Conservation (phyloP, 2,329 filamentous ascomycete species). For the Orbilia brochopaga region DNA sequence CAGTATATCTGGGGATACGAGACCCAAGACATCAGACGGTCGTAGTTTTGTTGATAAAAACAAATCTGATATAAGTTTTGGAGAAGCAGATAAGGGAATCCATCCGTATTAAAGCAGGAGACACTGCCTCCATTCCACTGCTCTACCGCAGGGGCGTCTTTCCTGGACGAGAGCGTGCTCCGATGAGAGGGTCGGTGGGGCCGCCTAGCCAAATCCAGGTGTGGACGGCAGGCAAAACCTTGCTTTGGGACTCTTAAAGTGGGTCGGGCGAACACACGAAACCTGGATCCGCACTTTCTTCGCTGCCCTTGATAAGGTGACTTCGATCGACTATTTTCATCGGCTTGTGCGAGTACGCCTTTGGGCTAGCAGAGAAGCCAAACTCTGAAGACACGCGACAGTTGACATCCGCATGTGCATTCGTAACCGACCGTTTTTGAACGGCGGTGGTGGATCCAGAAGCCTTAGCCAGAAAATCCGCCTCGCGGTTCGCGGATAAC, state of each 20-base stretch:
- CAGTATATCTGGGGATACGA: background rate
- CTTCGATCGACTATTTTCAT: background rate
- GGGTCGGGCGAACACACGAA: background rate
- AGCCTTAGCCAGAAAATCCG: too few species aligned
- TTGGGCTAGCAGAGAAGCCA: background rate
- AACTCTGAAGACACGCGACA: too few species aligned
- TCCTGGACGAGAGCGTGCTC: background rate
- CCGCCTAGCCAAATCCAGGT: background rate
- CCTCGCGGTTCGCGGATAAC: too few species aligned
- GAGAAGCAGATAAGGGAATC: too few species aligned
- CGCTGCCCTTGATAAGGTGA: background rate
- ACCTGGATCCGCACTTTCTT: background rate
- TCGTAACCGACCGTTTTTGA: too few species aligned
- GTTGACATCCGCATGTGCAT: too few species aligned
- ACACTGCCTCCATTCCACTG: too few species aligned
- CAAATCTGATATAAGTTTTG: background rate
- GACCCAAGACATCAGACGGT: conserved; percentile 4
- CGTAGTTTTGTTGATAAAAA: background rate
- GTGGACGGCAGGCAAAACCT: background rate
- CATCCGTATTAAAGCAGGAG: too few species aligned
- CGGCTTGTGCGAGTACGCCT: background rate
- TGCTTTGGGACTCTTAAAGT: background rate
- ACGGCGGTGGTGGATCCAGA: too few species aligned
- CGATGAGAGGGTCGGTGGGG: background rate
- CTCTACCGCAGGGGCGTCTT: background rate